These are phyloP conservation scores for Candida silvatica DNA, from an alignment of 805 yeast genomes.

Conservation along the genomic window DNA sequence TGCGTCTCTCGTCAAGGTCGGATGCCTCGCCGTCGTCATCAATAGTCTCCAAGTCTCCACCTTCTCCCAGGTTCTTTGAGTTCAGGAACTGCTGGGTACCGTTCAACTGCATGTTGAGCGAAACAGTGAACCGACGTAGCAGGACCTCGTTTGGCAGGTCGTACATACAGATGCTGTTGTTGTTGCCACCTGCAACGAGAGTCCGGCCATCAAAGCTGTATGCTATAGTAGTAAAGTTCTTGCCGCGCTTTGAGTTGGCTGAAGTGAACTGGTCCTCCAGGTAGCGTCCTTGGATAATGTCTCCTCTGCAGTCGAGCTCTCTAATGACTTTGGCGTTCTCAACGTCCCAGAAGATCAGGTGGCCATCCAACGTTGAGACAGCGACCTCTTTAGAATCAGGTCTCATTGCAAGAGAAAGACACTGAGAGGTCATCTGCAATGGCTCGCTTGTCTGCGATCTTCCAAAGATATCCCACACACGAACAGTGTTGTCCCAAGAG, in stretches of 20 bases:
- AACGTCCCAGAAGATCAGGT: conserved; percentile 74
- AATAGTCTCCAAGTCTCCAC: conserved; percentile 73
- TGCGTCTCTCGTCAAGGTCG: conserved; percentile 59
- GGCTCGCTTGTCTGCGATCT: conserved; percentile 88
- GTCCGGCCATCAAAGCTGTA: conserved; percentile 88
- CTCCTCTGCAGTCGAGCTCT: conserved; percentile 77
- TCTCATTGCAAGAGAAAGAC: conserved; percentile 70
- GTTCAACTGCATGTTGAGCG: conserved; percentile 82
- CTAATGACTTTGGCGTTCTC: conserved; percentile 76
- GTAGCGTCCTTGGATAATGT: conserved; percentile 81
- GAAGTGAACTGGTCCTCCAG: conserved; percentile 75
- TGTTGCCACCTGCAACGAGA: conserved; percentile 88
- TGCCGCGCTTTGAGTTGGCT: conserved; percentile 74
- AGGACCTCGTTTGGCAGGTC: conserved; percentile 85
- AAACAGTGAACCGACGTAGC: conserved; percentile 72
- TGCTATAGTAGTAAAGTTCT: conserved; percentile 69
- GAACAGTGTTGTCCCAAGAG: conserved; percentile 92
- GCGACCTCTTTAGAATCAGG: conserved; percentile 93
- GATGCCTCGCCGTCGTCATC: conserved; percentile 83
- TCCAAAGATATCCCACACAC: conserved; percentile 89
- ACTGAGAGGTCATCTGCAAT: conserved; percentile 76
- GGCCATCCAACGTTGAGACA: conserved; percentile 83
- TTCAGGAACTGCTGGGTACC: conserved; percentile 80
- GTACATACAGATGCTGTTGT: conserved; percentile 84
- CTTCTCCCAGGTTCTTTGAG: conserved; percentile 78